These are phyloP conservation scores for Alternaria ethzedia DNA, from an alignment of 2,329 filamentous ascomycete genomes.

Conservation along the genomic window DNA sequence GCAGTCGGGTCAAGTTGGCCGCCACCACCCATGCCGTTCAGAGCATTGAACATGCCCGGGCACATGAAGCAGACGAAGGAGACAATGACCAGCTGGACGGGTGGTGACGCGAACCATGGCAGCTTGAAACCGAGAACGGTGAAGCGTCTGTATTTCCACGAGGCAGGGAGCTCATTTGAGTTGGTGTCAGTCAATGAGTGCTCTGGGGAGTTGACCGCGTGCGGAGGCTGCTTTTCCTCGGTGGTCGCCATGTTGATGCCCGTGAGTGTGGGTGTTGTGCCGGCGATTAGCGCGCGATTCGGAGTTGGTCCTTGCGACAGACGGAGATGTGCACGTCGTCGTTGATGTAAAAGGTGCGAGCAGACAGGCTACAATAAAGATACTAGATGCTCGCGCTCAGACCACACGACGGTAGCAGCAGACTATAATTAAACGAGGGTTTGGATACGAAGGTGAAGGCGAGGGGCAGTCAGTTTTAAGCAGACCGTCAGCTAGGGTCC, in stretches of 20 bases:
- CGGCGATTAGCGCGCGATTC: background rate
- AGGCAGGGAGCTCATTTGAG: conserved; percentile 47
- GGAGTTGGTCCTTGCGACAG: background rate
- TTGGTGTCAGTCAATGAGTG: conserved; percentile 41
- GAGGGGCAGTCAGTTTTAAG: conserved; percentile 38
- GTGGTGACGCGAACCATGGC: conserved; percentile 59
- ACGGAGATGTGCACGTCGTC: background rate
- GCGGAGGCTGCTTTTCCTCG: conserved; percentile 30
- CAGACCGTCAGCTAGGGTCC: conserved; percentile 31
- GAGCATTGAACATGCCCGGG: conserved; percentile 61
- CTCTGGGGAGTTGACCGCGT: conserved; percentile 37
- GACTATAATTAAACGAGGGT: conserved; percentile 20
- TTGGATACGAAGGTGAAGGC: conserved; percentile 18
- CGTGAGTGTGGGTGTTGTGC: background rate
- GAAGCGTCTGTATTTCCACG: conserved; percentile 57
- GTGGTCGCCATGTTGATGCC: conserved; percentile 33
- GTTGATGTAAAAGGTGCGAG: background rate
- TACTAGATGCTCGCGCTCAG: conserved; percentile 16
- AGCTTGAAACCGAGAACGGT: conserved; percentile 51
- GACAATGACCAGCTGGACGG: conserved; percentile 57
- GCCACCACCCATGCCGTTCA: conserved; percentile 59
- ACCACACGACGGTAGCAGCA: conserved; percentile 12
- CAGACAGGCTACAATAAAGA: conserved; percentile 14
- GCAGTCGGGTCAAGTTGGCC: conserved; percentile 59
- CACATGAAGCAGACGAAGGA: conserved; percentile 62